Evolutionary conservation across 176 grass and related monocot genomes (phyloP), one percentile per base, ranked within the genome.

Genomic region (Ensete ventricosum): DNA sequence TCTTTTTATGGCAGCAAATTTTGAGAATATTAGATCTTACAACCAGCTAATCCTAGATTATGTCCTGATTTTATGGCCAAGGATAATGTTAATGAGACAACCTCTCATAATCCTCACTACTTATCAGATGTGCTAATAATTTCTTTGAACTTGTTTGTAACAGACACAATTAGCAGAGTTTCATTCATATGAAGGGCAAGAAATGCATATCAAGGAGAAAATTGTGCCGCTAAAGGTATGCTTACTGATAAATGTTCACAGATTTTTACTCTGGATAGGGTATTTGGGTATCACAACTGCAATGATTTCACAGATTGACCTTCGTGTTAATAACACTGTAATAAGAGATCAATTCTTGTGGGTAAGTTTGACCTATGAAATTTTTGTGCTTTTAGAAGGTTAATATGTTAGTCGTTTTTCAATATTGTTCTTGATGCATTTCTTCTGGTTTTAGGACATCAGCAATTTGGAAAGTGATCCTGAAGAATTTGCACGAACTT

Each of bases 181-280:
- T 55, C 90, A 91, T 62, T 98, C 95, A 14, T 94, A 82, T 72
- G 95, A 92, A 71, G 90, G 95, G 58, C 90, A 98, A 88, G 95
- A 98, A 62, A 94, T 98, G 95, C 91, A 89, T 78, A 82, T 98
- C 22, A 91, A 79, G 48, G 95, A 98, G 84, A 98, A 91, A 81
- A 89, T 98, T 76, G 81, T 98, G 58, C 90, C 95, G 55, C 82
- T 99, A 23, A 99, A 90, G 94, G 94, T 98, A 71, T 74, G 23
- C 19, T 73, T 29, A 68, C 17, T 50, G 26, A 6, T 23, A 22
- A 67, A 5, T 70, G 20, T 70, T 12, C 16, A 50, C 9, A 49
- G 34, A 50, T 13, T 20, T 70, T 51, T 20, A 52, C 34, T 70
- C 16, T 70, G 34, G 16, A 21, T 21, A 12, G 3, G 9, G 6